Base-by-base conservation (phyloP, 148 eudicot species). In the Gaultheria prostrata region DNA sequence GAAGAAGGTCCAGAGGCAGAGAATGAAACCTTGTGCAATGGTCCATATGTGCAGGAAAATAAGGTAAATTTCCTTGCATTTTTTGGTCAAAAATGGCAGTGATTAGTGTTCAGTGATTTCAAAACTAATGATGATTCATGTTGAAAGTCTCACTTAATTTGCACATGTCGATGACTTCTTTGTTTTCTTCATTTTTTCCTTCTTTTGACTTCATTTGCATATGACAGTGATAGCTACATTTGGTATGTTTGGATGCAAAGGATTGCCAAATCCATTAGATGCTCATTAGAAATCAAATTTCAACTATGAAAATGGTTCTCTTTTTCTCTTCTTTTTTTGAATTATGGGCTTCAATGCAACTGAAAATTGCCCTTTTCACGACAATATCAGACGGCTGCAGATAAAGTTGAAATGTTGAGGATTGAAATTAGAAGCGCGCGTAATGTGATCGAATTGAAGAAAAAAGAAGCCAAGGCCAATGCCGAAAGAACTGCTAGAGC, bases 401-500 rank as follows among this genome's bases (percentile, higher is more conserved):
- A 86, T 18, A 92, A 87, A 83, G 82, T 89, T 39, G 87, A 90
- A 82, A 80, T 49, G 80, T 72, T 95, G 80, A 92, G 86, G 82
- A 82, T 33, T 74, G 85, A 89, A 78, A 82, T 93, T 76, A 72
- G 81, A 65, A 82, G 77, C 69, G 84, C 90, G 0, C 83, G 57
- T 45, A 86, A 81, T 48, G 80, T 84, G 78, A 89, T 83, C 21
- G 81, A 87, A 48, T 61, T 80, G 61, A 86, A 88, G 86, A 90
- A 84, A 82, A 83, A 85, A 59, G 79, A 84, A 80, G 87, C 87
- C 17, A 92, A 87, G 78, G 87, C 72, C n/a, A 89, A 91, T 85
- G 84, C 84, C 0, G 93, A 87, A 82, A 91, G 92, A 80, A 91
- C 86, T 82, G 86, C 87, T 49, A 93, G 90, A 87, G 98, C 97